Evolutionary conservation across 176 grass and related monocot species (phyloP).

Genomic region (Juncus effusus): DNA sequence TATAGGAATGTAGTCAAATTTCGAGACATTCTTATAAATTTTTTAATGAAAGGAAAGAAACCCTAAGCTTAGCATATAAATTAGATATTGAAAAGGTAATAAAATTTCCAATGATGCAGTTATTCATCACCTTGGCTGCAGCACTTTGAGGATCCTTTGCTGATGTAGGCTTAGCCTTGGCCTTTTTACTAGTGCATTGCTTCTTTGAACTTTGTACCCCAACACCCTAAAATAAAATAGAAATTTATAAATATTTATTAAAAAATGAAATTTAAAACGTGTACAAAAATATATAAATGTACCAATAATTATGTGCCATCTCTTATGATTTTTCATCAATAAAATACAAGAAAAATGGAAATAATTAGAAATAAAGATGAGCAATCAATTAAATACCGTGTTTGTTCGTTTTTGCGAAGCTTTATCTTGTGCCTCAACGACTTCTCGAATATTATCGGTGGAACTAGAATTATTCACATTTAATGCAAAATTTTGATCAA

Average conservation of each 20-base stretch:
- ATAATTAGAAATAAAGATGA: neutral
- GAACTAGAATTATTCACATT: slow-evolving; percentile 32
- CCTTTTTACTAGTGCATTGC: slow-evolving; percentile 65
- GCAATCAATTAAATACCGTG: slow-evolving; percentile 17
- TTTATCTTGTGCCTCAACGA: slow-evolving; percentile 30
- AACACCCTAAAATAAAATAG: slow-evolving; percentile 27
- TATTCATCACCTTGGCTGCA: slow-evolving; percentile 60
- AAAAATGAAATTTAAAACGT: neutral
- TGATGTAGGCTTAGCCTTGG: slow-evolving; percentile 55
- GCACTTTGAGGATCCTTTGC: slow-evolving; percentile 65
- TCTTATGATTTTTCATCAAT: neutral
- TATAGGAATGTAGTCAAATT: neutral
- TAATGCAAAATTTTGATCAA: slow-evolving; percentile 28
- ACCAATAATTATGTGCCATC: neutral
- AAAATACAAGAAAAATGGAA: neutral
- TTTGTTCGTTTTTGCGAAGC: slow-evolving; percentile 39
- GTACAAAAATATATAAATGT: no score
- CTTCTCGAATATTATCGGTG: slow-evolving; percentile 36
- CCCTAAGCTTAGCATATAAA: neutral
- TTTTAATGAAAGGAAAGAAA: neutral
- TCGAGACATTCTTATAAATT: no score
- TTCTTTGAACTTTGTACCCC: slow-evolving; percentile 60
- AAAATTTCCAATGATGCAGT: neutral
- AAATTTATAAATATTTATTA: neutral
- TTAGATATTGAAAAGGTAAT: neutral